Evolutionary conservation across 306 rosid genomes (phyloP), one percentile per base, ranked within the genome.

Genomic region (Cucurbita maxima): DNA sequence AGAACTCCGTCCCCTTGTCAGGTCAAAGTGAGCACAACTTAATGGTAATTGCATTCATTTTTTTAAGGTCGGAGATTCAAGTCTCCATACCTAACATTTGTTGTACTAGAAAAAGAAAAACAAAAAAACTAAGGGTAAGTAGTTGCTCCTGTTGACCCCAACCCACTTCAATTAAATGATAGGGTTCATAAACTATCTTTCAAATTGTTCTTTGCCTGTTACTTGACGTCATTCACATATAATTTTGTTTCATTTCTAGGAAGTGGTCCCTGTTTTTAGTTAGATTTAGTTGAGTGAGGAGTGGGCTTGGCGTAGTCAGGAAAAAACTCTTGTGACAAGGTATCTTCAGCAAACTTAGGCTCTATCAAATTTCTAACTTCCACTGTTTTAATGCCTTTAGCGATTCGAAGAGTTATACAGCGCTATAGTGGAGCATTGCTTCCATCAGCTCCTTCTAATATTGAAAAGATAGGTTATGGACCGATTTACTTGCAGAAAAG

Each of bases 331-430:
- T 30, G 34, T 30, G 34, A 30, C 2, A 30, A 30, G 34, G 34
- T 30, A 30, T 30, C 34, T 25, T 52, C 51, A 18, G n/a, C 71
- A 20, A 67, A 41, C 72, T 20, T 11, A 10, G 30, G 11, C 55
- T 44, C 37, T 72, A 43, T 76, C 60, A 18, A 40, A 61, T 75
- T 44, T 55, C 73, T 79, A 73, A 61, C 55, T 73, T 69, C n/a
- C 48, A 47, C 54, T 72, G 43, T 40, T 73, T 73, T 79, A 72
- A 81, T 77, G 58, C 68, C 85, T 83, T 84, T 90, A 94, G 98
- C 94, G 25, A 75, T 94, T 54, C 87, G 88, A 78, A 85, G 77
- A 76, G 98, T 89, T 82, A 81, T 87, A 82, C 79, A 86, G 57
- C 79, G 76, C 78, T 84, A 88, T 53, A 85, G 85, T 58, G 59